Percentiles rank a stretch among this genome's conserved stretches.
Evolutionary conservation across 1,284 basidiomycete species (phyloP).

Genomic region (Ustilago hordei): DNA sequence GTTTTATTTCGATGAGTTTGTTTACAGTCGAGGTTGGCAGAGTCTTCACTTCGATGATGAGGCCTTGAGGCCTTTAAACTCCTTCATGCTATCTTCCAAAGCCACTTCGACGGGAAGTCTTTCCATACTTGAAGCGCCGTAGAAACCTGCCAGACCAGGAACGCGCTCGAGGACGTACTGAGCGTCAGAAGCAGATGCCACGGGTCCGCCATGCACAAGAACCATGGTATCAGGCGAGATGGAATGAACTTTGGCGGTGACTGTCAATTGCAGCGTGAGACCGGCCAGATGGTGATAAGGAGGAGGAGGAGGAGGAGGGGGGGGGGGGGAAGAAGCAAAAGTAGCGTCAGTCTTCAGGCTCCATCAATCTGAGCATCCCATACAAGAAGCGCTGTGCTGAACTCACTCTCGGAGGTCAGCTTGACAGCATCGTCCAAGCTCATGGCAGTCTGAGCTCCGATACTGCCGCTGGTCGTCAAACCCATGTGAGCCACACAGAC

Average conservation of each 20-base stretch:
- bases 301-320: too few relatives aligned
- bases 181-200: slow-evolving; percentile 42
- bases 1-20: neutral
- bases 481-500: slow-evolving; percentile 50
- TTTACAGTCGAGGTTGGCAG: neutral
- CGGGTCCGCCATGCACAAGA: slow-evolving; percentile 47
- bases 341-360: neutral
- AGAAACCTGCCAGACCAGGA: slow-evolving; percentile 45
- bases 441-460: slow-evolving; percentile 46
- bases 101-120: slow-evolving; percentile 48
- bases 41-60: slow-evolving; percentile 1
- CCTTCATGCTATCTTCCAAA: slow-evolving; percentile 40
- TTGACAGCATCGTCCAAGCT: slow-evolving; percentile 41
- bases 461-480: slow-evolving; percentile 42
- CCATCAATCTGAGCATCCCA: neutral
- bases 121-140: slow-evolving; percentile 52
- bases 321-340: too few relatives aligned
- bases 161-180: slow-evolving; percentile 47
- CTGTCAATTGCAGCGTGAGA: slow-evolving; percentile 2
- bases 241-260: slow-evolving; percentile 33
- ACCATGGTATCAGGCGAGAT: slow-evolving; percentile 42
- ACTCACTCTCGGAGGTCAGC: slow-evolving; percentile 43
- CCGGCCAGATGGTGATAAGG: too few relatives aligned
- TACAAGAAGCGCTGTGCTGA: neutral
- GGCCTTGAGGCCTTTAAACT: slow-evolving; percentile 40